Evolutionary conservation across 1,284 basidiomycete species (phyloP).

Genomic region (Cystobasidium sp.): DNA sequence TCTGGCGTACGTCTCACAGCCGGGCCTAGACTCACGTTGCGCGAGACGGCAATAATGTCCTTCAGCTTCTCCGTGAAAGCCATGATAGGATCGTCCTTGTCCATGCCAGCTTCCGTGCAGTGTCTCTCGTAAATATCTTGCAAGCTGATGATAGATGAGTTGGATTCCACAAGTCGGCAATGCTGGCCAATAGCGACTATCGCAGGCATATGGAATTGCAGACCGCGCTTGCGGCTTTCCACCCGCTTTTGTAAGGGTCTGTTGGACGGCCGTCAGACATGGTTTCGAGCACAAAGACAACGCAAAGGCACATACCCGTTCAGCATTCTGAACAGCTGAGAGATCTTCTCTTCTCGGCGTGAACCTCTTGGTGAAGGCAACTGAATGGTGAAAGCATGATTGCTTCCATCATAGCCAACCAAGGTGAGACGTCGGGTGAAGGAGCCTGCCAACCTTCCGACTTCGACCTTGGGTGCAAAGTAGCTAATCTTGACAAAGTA

Average conservation of each 20-base stretch:
- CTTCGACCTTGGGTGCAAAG: constrained; percentile 89
- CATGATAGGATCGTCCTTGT: constrained; percentile 85
- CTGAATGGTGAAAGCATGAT: constrained; percentile 88
- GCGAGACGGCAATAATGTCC: constrained; percentile 59
- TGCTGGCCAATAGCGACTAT: constrained; percentile 83
- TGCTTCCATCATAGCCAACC: constrained; percentile 88
- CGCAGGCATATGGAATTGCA: constrained; percentile 88
- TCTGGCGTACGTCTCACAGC: not conserved
- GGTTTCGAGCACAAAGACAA: not conserved
- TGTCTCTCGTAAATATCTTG: constrained; percentile 94
- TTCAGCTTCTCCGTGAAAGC: constrained; percentile 81
- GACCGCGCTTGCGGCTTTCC: constrained; percentile 88
- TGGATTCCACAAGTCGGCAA: constrained; percentile 86
- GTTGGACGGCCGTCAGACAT: not conserved
- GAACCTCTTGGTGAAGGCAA: constrained; percentile 83
- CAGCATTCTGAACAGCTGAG: constrained; percentile 89
- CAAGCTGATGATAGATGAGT: constrained; percentile 85
- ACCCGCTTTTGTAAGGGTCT: constrained; percentile 85
- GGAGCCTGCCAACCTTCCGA: constrained; percentile 78
- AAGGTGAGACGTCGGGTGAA: constrained; percentile 91
- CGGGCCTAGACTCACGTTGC: constrained; percentile 3
- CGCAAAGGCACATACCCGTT: constrained; percentile 70
- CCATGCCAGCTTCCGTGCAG: constrained; percentile 75
- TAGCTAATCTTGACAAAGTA: constrained; percentile 90
- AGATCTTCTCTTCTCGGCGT: constrained; percentile 89